Percentiles rank a stretch among this genome's conserved stretches.
These are phyloP conservation scores for Coemansia sp. DNA, from an alignment of 192 early-diverging fungal species.

Conservation along the genomic window DNA sequence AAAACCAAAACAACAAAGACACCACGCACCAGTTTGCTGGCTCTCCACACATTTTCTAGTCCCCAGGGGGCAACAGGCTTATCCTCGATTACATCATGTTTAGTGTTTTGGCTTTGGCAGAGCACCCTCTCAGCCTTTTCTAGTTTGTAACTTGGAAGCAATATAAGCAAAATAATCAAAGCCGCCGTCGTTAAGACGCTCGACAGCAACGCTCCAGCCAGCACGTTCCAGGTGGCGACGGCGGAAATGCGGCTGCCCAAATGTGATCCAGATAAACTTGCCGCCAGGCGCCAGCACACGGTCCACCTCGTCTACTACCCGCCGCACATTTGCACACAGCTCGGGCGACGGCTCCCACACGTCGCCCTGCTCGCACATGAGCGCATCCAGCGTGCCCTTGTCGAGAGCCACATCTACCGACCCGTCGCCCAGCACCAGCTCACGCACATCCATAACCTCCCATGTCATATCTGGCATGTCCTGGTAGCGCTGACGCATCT, in stretches of 20 bases:
- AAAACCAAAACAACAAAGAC: neutral
- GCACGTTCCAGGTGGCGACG: slow-evolving; percentile 66
- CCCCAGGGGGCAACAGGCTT: no score
- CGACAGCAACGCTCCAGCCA: slow-evolving; percentile 64
- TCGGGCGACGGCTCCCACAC: slow-evolving; percentile 82
- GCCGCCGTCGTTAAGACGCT: slow-evolving; percentile 66
- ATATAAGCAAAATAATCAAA: slow-evolving; percentile 80
- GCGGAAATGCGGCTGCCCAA: slow-evolving; percentile 89
- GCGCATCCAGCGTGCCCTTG: slow-evolving; percentile 90
- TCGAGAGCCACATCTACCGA: slow-evolving; percentile 78
- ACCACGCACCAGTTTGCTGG: no score
- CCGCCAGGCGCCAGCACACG: slow-evolving; percentile 72
- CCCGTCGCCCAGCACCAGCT: slow-evolving; percentile 59
- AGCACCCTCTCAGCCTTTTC: no score
- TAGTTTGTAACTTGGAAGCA: slow-evolving; percentile 52
- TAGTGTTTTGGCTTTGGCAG: no score
- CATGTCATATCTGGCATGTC: slow-evolving; percentile 46
- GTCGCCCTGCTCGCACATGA: slow-evolving; percentile 82
- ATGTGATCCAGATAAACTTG: slow-evolving; percentile 84
- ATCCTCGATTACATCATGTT: no score
- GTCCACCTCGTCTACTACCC: slow-evolving; percentile 77
- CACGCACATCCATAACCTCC: slow-evolving; percentile 76
- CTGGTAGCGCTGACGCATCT: slow-evolving; percentile 59
- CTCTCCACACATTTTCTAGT: no score
- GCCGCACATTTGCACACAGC: slow-evolving; percentile 59